phyloP scores from a whole-genome alignment of 345 rosid species.

The Salix exigua region DNA sequence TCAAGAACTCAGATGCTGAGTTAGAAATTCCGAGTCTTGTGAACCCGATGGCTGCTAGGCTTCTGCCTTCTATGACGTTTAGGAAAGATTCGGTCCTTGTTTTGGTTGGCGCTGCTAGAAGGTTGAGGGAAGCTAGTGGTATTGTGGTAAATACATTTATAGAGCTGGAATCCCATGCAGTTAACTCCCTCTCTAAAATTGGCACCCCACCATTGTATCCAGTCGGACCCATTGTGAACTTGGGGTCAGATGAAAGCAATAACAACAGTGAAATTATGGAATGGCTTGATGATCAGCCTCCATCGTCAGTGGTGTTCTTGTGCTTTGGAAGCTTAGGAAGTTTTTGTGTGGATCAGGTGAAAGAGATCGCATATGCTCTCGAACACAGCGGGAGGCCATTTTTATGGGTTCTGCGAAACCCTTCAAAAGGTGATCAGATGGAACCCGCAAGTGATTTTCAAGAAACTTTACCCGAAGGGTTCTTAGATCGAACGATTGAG shows the following conservation, averaged over 20 bases:
- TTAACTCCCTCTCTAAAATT: background rate
- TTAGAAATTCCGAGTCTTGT: constrained; percentile 3
- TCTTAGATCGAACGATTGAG: constrained; percentile 7
- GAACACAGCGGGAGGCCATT: background rate
- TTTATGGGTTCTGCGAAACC: constrained; percentile 7
- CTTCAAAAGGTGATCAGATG: background rate
- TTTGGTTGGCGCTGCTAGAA: background rate
- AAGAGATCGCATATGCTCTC: background rate
- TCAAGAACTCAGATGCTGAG: constrained; percentile 3
- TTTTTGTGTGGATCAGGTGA: background rate
- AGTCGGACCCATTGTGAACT: constrained; percentile 1
- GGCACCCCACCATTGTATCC: background rate
- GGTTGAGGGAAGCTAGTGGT: constrained; percentile 2
- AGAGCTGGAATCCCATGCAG: constrained; percentile 12
- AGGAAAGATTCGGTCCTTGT: background rate
- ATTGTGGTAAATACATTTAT: constrained; percentile 11
- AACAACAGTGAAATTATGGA: background rate
- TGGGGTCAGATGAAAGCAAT: background rate
- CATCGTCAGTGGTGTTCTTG: constrained; percentile 1
- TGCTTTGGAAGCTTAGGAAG: constrained; percentile 13
- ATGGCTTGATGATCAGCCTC: constrained; percentile 8
- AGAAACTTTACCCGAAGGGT: constrained; percentile 1
- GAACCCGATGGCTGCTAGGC: background rate
- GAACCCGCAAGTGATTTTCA: background rate
- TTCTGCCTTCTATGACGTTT: constrained; percentile 7